A percentile compares a stretch with the other conserved stretches of the same genome.
phyloP scores from a whole-genome alignment of 1,139 yeast species.

The Taphrina deformans region DNA sequence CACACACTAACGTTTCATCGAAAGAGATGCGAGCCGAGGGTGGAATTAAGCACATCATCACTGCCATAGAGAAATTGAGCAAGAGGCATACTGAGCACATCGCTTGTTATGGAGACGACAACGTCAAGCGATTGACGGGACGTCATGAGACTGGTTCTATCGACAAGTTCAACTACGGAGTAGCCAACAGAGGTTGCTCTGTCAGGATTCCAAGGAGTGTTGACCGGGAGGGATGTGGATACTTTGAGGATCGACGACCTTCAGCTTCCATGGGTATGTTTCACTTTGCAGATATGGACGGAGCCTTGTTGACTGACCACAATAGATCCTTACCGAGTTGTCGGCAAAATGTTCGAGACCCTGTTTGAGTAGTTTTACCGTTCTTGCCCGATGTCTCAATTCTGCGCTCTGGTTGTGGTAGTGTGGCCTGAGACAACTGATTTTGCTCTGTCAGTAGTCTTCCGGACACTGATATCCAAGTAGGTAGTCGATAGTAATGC shows the following conservation, averaged over 20 bases:
- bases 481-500: background rate
- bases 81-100: slow-evolving; percentile 97
- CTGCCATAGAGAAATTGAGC: slow-evolving; percentile 87
- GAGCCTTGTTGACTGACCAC: background rate
- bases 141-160: slow-evolving; percentile 97
- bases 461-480: background rate
- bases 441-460: background rate
- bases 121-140: slow-evolving; percentile 93
- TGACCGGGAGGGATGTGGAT: slow-evolving; percentile 96
- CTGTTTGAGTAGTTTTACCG: slow-evolving; percentile 57
- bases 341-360: slow-evolving; percentile 94
- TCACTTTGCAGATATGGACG: slow-evolving; percentile 62
- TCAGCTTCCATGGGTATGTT: slow-evolving; percentile 99
- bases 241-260: slow-evolving; percentile 98
- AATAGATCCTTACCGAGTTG: slow-evolving; percentile 44
- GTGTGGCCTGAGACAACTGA: background rate
- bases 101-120: slow-evolving; percentile 91
- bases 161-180: slow-evolving; percentile 90
- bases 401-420: background rate
- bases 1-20: slow-evolving; percentile 98
- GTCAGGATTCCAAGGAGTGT: slow-evolving; percentile 98
- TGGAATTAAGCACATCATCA: slow-evolving; percentile 92
- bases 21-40: slow-evolving; percentile 87
- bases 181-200: slow-evolving; percentile 99
- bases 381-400: background rate